Evolutionary conservation across 2,329 filamentous ascomycete species (phyloP).

Genomic region (Calcarisporium arbuscula): DNA sequence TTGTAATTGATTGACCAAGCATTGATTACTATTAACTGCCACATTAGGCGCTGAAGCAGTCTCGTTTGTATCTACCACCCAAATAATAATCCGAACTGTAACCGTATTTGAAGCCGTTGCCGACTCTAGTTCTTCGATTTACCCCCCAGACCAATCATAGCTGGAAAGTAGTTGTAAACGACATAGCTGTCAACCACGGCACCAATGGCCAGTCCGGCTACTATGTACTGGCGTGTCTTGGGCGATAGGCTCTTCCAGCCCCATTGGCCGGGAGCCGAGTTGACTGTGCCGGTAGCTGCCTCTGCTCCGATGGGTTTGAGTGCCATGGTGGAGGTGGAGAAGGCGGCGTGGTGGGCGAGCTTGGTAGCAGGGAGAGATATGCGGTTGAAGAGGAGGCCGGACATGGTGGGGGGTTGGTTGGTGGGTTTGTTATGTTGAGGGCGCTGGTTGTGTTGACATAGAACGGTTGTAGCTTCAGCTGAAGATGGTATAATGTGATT

Average conservation of each 20-base stretch:
- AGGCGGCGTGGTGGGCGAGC: constrained; percentile 12
- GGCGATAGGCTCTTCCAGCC: constrained; percentile 22
- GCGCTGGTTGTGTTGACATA: too few relatives aligned
- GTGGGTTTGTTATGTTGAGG: background rate
- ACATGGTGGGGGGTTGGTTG: constrained; percentile 12
- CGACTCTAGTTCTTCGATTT: constrained; percentile 1
- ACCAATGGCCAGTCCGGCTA: constrained; percentile 13
- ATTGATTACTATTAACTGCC: too few relatives aligned
- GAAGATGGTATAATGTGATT: background rate
- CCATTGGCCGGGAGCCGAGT: constrained; percentile 8
- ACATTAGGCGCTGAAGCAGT: too few relatives aligned
- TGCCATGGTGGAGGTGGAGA: constrained; percentile 15
- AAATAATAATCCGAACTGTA: background rate
- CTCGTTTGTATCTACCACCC: too few relatives aligned
- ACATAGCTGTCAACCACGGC: constrained; percentile 18
- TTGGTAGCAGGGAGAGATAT: too few relatives aligned
- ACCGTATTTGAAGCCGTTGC: background rate
- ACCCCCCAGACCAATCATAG: constrained; percentile 6
- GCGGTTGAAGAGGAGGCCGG: constrained; percentile 12
- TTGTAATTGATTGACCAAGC: too few relatives aligned
- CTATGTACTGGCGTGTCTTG: constrained; percentile 18
- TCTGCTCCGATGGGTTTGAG: constrained; percentile 9
- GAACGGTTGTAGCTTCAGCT: too few relatives aligned
- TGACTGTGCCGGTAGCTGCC: background rate
- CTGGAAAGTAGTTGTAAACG: constrained; percentile 21